Evolutionary conservation across 2,329 filamentous ascomycete genomes (phyloP).

Genomic region (Talaromyces verruculosus): DNA sequence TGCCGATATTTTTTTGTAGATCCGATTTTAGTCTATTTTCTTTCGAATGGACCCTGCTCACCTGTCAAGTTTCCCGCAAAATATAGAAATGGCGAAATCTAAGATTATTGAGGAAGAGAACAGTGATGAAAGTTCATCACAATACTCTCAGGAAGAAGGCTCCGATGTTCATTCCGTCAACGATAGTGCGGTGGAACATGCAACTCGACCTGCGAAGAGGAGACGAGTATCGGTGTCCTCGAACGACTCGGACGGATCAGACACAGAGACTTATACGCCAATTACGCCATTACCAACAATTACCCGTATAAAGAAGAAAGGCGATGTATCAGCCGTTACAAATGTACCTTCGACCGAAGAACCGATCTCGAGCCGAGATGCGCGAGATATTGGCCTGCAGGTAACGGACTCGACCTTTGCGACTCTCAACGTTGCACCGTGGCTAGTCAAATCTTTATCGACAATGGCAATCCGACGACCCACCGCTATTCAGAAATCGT

Average conservation of each 20-base stretch:
- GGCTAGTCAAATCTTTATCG: conserved; percentile 79
- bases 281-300: conserved; percentile 37
- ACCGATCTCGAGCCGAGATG: conserved; percentile 42
- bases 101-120: background rate
- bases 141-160: conserved; percentile 2
- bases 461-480: conserved; percentile 81
- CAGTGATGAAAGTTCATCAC: background rate
- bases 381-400: conserved; percentile 43
- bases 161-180: background rate
- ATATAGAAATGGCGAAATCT: conserved; percentile 4
- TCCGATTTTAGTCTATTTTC: background rate
- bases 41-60: background rate
- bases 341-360: conserved; percentile 27
- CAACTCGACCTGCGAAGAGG: conserved; percentile 38
- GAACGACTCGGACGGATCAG: conserved; percentile 32
- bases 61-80: background rate
- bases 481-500: conserved; percentile 88
- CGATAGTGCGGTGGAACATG: background rate
- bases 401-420: conserved; percentile 62
- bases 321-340: conserved; percentile 23
- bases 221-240: conserved; percentile 42
- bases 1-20: conserved; percentile 16
- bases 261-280: conserved; percentile 25
- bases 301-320: conserved; percentile 46
- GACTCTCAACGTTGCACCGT: conserved; percentile 72